Conservation (phyloP, 495 filamentous ascomycete species). For the Amphirosellinia nigrospora region DNA sequence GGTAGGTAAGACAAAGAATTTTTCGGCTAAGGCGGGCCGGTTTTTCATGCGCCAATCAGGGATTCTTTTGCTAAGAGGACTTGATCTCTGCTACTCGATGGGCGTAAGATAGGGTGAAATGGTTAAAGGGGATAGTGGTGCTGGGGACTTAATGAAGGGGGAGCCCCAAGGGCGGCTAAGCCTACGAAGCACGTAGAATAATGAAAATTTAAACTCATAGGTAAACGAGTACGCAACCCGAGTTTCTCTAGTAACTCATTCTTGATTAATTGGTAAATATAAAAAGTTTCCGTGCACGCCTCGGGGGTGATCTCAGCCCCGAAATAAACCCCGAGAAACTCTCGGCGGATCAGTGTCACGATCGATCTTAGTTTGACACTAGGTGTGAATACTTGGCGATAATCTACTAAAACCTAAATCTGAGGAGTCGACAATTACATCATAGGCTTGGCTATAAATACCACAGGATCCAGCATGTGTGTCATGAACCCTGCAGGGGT, state of each 20-base stretch:
- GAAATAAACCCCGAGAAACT: no score
- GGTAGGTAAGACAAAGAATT: not conserved
- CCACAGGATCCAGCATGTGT: not conserved
- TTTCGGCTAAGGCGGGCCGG: not conserved
- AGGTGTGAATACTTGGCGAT: not conserved
- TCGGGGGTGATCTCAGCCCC: no score
- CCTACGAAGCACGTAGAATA: not conserved
- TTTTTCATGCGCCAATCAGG: not conserved
- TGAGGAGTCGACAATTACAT: no score
- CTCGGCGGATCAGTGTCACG: not conserved
- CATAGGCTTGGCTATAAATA: not conserved
- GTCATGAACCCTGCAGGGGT: no score
- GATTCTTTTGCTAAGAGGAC: not conserved
- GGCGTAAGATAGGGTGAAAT: not conserved
- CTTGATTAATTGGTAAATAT: no score
- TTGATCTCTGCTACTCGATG: not conserved
- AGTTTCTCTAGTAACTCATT: not conserved
- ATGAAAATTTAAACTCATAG: not conserved
- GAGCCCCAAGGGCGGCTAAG: no score
- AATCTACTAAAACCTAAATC: not conserved
- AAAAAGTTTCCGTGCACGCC: not conserved
- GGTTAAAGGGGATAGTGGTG: not conserved
- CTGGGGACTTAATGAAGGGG: not conserved
- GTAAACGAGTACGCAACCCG: no score
- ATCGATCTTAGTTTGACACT: no score